Base-by-base conservation (phyloP, 1,284 basidiomycete species). In the Pascua guehoae region DNA sequence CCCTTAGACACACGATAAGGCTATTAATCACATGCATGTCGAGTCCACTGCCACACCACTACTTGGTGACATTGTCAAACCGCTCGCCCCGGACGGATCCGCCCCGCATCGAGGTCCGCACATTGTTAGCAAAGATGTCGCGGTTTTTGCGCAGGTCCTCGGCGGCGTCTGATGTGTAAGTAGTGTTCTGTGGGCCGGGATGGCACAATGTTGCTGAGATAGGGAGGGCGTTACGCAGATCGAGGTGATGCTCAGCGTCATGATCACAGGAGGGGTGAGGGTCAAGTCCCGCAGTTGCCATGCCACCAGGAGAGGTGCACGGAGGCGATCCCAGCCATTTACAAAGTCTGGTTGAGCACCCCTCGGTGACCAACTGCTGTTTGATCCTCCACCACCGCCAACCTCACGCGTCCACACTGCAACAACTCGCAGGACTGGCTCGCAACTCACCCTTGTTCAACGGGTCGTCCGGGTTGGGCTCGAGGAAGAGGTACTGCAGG, bases 381-480 rank as follows among this genome's bases (percentile, higher is more conserved):
- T 41, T 41, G 40, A 5, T 41, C 24, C 24, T 32, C 24, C 24
- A 32, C 3, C 24, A 32, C 24, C 24, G 24, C 24, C 7, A 32
- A 32, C 24, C 24, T 7, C 24, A 32, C 18, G 40, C 9, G 37
- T 16, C 17, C 8, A 1, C 41, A 15, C 38, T n/a, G n/a, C n/a
- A n/a, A 32, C 24, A 32, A 32, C 24, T 32, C 24, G n/a, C 41
- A 11, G 12, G 9, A 5, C 36, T n/a, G 32, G n/a, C 44, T 39
- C 44, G 37, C 12, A 15, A 57, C 85, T 45, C 62, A 92, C 95
- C 95, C 80, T 98, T 98, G 82, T 98, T 99, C 67, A 98, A 76
- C 24, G 96, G 96, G 79, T 98, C 96, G 70, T 98, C 95, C 40
- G 96, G 89, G 69, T 99, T 99, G 17, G 96, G 95, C 76, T 98